Base-by-base conservation (phyloP, 140 eudicot genomes). In the Ambrosia hybrid region DNA sequence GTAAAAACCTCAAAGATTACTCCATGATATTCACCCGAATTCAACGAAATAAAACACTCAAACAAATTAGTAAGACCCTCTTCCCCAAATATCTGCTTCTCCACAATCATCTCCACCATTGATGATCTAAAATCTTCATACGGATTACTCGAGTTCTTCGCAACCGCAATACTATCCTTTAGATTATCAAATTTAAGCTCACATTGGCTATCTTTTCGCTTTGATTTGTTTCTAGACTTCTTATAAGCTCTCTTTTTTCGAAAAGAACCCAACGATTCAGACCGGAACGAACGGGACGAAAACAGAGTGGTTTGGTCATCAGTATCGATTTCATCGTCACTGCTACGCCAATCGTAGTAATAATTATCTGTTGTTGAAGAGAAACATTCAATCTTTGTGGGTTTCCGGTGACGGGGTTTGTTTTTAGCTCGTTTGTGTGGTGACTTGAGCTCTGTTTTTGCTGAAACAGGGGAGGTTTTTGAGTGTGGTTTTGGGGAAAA, bases 41-140 rank as follows among this genome's bases (percentile, higher is more conserved):
- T 90, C 17, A 90, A 80, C 2, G 86, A 85, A 34, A 90, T 71
- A 74, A 90, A 90, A 48, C 84, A 76, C 36, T 76, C 79, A 78
- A 90, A 62, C 66, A 90, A 63, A 3, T 77, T 39, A 38, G 78
- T 83, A 51, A 90, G 75, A 17, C 85, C 96, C 1, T 83, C 74
- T 0, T 73, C 87, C 3, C 79, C 83, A 58, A 83, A 87, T 0
- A 90, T 87, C 79, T 85, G 83, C 73, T 72, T 83, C 76, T 87
- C 95, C 5, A 87, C 73, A 8, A 90, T 90, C 96, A 90, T 90
- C 68, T 90, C 96, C 86, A 87, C 89, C 96, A 90, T 90, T 26
- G 96, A 90, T 4, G 75, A 73, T 82, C 86, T 83, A 70, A 90
- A 90, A 79, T 90, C 96, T 62, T 57, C 82, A 72, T 85, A 76